Conservation (phyloP, 2,329 filamentous ascomycete genomes). For the Fusarium tupiense region DNA sequence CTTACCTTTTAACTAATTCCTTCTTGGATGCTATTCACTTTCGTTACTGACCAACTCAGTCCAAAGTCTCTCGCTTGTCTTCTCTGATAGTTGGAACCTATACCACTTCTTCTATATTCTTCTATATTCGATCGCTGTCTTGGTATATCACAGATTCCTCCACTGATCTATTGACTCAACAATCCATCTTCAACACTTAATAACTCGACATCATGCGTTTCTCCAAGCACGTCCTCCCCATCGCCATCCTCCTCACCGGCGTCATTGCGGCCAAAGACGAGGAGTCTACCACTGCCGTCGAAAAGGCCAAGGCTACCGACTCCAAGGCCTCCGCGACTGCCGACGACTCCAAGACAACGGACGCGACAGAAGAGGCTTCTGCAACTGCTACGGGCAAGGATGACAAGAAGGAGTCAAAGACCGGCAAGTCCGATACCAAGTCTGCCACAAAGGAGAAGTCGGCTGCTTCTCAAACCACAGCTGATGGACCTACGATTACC, state of each 20-base stretch:
- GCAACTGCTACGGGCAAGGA: constrained; percentile 22
- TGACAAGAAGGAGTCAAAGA: constrained; percentile 16
- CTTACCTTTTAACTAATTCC: constrained; percentile 4
- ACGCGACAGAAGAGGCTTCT: constrained; percentile 23
- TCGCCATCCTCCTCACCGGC: constrained; percentile 38
- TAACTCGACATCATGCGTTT: constrained; percentile 37
- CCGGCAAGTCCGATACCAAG: constrained; percentile 11
- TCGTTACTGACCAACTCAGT: constrained; percentile 26
- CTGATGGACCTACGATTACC: constrained; percentile 24
- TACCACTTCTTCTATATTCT: not conserved
- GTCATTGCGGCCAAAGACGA: constrained; percentile 31
- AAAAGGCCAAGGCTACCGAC: constrained; percentile 24
- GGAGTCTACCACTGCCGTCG: constrained; percentile 25
- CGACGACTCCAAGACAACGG: constrained; percentile 28
- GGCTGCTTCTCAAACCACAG: constrained; percentile 17
- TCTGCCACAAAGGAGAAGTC: constrained; percentile 11
- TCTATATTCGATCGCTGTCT: not conserved
- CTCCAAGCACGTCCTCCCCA: constrained; percentile 41
- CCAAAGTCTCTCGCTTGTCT: constrained; percentile 25
- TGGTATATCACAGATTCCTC: constrained; percentile 19
- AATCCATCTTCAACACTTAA: not conserved
- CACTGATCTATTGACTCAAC: not conserved
- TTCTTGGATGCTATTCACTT: constrained; percentile 7
- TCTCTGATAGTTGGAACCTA: constrained; percentile 3
- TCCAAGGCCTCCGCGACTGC: constrained; percentile 25